Evolutionary conservation across 306 rosid species (phyloP).

Genomic region (Prunus padus): DNA sequence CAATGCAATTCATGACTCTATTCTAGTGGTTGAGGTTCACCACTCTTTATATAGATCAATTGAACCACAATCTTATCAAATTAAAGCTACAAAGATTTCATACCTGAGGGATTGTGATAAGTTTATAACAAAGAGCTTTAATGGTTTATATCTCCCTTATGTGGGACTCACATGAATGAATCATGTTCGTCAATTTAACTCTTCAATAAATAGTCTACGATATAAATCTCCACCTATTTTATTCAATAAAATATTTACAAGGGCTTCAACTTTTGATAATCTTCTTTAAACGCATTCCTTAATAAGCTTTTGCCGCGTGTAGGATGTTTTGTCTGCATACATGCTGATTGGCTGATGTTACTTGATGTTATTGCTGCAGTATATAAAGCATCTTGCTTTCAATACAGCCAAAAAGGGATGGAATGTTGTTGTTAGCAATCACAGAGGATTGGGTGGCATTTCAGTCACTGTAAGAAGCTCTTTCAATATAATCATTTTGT

Average conservation of each 20-base stretch:
- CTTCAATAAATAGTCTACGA: not conserved
- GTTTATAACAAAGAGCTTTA: too few species aligned
- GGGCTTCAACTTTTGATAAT: not conserved
- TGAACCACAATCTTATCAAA: too few species aligned
- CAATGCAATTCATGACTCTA: too few species aligned
- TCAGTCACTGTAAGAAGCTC: conserved; percentile 78
- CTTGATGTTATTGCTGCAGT: conserved; percentile 50
- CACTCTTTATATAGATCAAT: too few species aligned
- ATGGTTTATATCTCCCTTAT: not conserved
- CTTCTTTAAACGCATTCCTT: not conserved
- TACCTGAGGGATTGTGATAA: too few species aligned
- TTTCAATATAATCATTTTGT: not conserved
- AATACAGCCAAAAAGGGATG: conserved; percentile 75
- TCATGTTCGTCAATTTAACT: not conserved
- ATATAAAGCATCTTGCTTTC: conserved; percentile 91
- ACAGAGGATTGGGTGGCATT: conserved; percentile 94
- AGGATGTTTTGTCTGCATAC: not conserved
- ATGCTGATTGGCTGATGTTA: conserved; percentile 16
- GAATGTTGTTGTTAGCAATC: conserved; percentile 81
- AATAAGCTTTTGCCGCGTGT: not conserved
- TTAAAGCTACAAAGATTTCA: too few species aligned
- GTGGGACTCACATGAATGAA: not conserved
- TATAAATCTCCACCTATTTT: not conserved
- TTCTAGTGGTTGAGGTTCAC: too few species aligned
- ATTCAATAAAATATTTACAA: not conserved